These are phyloP conservation scores for Phytophthora quininea DNA, from an alignment of 352 stramenopile genomes.

Conservation along the genomic window DNA sequence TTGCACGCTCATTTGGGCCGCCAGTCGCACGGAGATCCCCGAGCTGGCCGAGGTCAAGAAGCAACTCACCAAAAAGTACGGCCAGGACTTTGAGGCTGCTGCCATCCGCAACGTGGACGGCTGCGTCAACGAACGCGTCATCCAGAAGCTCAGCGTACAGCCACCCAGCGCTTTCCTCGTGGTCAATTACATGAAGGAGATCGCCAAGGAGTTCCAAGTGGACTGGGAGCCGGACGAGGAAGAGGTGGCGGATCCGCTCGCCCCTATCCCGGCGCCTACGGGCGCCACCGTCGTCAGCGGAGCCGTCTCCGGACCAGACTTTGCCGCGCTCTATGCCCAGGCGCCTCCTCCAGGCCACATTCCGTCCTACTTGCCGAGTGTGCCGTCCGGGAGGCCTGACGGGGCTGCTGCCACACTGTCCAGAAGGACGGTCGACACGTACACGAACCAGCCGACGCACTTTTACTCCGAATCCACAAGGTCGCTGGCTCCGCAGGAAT, in stretches of 20 bases:
- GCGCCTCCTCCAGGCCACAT: slow-evolving; percentile 48
- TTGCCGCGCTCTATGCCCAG: slow-evolving; percentile 76
- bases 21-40: slow-evolving; percentile 91
- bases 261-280: slow-evolving; percentile 90
- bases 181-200: slow-evolving; percentile 96
- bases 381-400: slow-evolving; percentile 36
- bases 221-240: slow-evolving; percentile 90
- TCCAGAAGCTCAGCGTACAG: slow-evolving; percentile 93
- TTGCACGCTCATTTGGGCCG: slow-evolving; percentile 94
- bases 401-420: slow-evolving; percentile 26
- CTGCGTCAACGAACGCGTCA: slow-evolving; percentile 92
- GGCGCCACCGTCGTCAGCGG: slow-evolving; percentile 84
- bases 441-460: slow-evolving; percentile 48
- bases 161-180: slow-evolving; percentile 95
- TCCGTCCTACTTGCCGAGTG: slow-evolving; percentile 49
- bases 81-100: slow-evolving; percentile 85
- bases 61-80: slow-evolving; percentile 89
- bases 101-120: slow-evolving; percentile 88
- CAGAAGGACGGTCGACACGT: slow-evolving; percentile 39
- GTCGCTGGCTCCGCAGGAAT: slow-evolving; percentile 13
- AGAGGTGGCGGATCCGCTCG: slow-evolving; percentile 76
- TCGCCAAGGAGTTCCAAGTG: slow-evolving; percentile 95
- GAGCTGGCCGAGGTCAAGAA: slow-evolving; percentile 93
- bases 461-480: slow-evolving; percentile 41
- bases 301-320: slow-evolving; percentile 84